Conservation (phyloP, 441 rosid genomes). For the Mallotus japonicus region DNA sequence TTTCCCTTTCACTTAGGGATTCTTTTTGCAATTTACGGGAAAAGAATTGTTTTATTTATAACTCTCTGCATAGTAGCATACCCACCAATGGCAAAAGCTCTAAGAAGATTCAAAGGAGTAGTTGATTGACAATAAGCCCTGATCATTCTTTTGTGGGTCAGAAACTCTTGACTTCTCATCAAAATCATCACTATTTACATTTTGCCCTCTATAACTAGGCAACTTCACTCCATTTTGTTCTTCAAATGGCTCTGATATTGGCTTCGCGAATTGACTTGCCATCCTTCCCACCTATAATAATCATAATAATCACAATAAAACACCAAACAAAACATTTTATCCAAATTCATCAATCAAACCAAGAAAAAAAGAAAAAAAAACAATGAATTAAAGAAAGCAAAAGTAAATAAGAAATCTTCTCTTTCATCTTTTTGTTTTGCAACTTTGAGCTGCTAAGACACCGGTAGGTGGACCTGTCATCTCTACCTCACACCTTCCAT, state of each 20-base stretch:
- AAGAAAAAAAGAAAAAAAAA: neutral
- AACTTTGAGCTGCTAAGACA: slow-evolving; percentile 46
- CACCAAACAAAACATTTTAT: no score
- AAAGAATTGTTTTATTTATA: no score
- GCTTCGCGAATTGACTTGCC: slow-evolving; percentile 98
- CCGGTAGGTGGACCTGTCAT: slow-evolving; percentile 80
- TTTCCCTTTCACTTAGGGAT: no score
- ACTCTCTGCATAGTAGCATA: no score
- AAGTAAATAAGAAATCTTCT: neutral
- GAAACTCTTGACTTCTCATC: slow-evolving; percentile 80
- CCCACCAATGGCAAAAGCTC: slow-evolving; percentile 87
- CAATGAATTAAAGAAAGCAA: neutral
- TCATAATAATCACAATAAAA: neutral
- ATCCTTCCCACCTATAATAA: slow-evolving; percentile 81
- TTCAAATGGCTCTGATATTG: slow-evolving; percentile 77
- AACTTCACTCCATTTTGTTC: slow-evolving; percentile 82
- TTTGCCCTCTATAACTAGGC: slow-evolving; percentile 96
- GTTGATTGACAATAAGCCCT: slow-evolving; percentile 91
- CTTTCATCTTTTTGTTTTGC: slow-evolving; percentile 56
- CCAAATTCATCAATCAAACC: neutral
- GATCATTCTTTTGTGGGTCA: slow-evolving; percentile 89
- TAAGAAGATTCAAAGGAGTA: slow-evolving; percentile 79
- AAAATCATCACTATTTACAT: slow-evolving; percentile 79
- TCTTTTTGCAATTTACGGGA: no score
- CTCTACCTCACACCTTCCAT: slow-evolving; percentile 61